Base-by-base conservation (phyloP, 139 green algal genomes). In the Astrephomene gubernaculifera region DNA sequence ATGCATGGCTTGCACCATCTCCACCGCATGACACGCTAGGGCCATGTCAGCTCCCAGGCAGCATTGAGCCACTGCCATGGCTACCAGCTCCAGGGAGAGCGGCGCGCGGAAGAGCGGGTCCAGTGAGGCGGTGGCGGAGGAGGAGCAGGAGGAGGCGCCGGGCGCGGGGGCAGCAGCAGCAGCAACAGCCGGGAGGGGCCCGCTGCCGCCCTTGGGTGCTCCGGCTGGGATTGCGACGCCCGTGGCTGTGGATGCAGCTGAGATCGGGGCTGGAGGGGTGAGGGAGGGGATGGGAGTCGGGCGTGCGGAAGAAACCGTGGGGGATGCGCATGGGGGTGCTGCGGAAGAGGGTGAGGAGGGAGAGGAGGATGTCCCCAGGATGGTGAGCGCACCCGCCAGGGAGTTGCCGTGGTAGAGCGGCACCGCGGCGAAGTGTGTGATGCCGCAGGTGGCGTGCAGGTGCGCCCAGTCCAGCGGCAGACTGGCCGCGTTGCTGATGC, bases 1-100 rank as follows among this genome's bases (percentile, higher is more conserved):
- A 44, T 84, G 78, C 78, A 84, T 84, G 29, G 78, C 78, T 63
- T 84, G 78, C 63, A 84, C 78, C 78, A 84, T 84, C 78, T 84
- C 78, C 61, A 84, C 78, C 19, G 78, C 78, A 19, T 84, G 61
- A 2, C 43, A n/a, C 24, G 78, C 78, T 43, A 84, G 78, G 31
- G 78, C 43, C 78, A 74, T 74, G 64, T 84, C 78, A 27, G 78
- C 63, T 7, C 78, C 78, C 78, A 84, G 44, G 61, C 78, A 84
- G 78, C 78, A 84, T 63, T 84, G 78, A 43, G 78, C 78, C 60
- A 84, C 78, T 12, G 78, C 41, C 78, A 84, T 84, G 41, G n/a
- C 78, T 5, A 74, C 43, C 21, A 84, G 63, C 78, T 84, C 78
- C n/a, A 84, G 60, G 1, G 78, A 65, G 24, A 84, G 61, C 8